These are phyloP conservation scores for Pichia terricola DNA, from an alignment of 1,139 yeast species.

Conservation along the genomic window DNA sequence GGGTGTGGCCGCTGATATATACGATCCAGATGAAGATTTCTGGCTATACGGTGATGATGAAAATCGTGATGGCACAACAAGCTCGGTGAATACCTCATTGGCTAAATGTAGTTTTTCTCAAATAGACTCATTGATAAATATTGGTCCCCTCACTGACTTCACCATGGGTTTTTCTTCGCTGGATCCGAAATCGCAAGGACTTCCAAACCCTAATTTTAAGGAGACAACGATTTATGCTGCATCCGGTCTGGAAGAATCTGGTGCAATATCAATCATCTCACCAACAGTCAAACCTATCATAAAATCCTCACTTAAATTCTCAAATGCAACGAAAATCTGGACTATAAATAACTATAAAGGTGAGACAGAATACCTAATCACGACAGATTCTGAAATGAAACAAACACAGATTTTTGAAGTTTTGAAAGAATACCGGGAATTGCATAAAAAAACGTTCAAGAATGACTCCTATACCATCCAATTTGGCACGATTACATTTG, in stretches of 20 bases:
- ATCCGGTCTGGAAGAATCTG: constrained; percentile 50
- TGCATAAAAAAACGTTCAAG: constrained; percentile 55
- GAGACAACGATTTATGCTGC: constrained; percentile 64
- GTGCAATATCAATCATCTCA: constrained; percentile 48
- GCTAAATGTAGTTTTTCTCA: constrained; percentile 28
- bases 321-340: constrained; percentile 71
- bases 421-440: constrained; percentile 54
- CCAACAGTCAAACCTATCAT: constrained; percentile 60
- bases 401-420: constrained; percentile 71
- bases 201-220: constrained; percentile 55
- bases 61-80: not conserved
- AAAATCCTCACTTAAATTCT: constrained; percentile 62
- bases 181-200: constrained; percentile 47
- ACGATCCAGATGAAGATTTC: constrained; percentile 26
- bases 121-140: constrained; percentile 49
- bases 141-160: constrained; percentile 70
- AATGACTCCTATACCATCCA: constrained; percentile 58
- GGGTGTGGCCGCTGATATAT: constrained; percentile 18
- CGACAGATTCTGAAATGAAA: constrained; percentile 56
- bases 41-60: constrained; percentile 19
- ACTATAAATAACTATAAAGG: constrained; percentile 37
- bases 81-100: not conserved
- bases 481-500: constrained; percentile 31
- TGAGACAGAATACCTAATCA: constrained; percentile 50
- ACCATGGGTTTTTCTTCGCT: constrained; percentile 55